phyloP scores from a whole-genome alignment of 441 rosid species.

The Biscutella laevigata region DNA sequence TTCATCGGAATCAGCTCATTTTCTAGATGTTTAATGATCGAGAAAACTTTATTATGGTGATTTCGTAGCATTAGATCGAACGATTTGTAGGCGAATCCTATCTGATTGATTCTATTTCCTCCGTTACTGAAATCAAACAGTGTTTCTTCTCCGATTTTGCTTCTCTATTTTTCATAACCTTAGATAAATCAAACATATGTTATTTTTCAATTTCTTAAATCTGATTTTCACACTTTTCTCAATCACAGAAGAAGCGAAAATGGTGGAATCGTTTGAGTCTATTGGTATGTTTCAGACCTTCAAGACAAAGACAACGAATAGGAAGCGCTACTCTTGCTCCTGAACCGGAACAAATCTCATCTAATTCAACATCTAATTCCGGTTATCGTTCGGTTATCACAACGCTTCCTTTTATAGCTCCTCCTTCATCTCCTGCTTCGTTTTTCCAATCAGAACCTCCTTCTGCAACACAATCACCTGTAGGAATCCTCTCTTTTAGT shows the following conservation, averaged over 20 bases:
- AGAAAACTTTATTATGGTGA: background rate
- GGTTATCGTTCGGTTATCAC: slow-evolving; percentile 29
- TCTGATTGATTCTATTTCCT: background rate
- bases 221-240: background rate
- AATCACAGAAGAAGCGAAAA: slow-evolving; percentile 46
- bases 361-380: slow-evolving; percentile 29
- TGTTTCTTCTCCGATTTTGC: slow-evolving; percentile 10
- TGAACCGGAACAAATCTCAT: slow-evolving; percentile 28
- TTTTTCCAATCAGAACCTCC: slow-evolving; percentile 89
- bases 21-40: background rate
- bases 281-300: slow-evolving; percentile 69
- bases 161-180: no score
- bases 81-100: background rate
- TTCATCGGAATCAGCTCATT: background rate
- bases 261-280: slow-evolving; percentile 63
- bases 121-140: slow-evolving; percentile 10
- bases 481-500: slow-evolving; percentile 47
- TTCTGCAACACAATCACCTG: slow-evolving; percentile 76
- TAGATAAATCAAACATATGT: no score
- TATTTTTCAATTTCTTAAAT: background rate
- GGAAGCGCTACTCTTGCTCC: slow-evolving; percentile 57
- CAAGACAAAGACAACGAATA: slow-evolving; percentile 50
- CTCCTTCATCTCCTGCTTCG: slow-evolving; percentile 94
- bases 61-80: slow-evolving; percentile 19
- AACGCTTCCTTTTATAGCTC: slow-evolving; percentile 69